Conservation (phyloP, 306 rosid genomes). For the Nissolia schottii region DNA sequence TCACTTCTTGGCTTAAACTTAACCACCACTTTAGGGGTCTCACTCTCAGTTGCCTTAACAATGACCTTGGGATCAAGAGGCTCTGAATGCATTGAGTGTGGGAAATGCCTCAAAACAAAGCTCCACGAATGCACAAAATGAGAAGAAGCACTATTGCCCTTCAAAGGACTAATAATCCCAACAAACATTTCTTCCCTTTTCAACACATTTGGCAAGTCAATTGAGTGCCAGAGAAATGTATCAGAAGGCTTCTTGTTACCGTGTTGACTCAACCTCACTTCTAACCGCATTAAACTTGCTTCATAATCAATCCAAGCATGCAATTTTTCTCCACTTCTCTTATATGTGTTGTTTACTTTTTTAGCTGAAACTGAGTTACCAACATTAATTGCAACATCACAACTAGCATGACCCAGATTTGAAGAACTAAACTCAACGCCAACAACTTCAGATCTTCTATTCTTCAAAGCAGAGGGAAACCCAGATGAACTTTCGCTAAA, state of each 20-base stretch:
- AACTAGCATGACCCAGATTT: slow-evolving; percentile 29
- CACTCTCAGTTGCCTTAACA: slow-evolving; percentile 40
- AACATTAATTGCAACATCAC: slow-evolving; percentile 41
- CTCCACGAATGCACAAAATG: slow-evolving; percentile 68
- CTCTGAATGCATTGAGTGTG: slow-evolving; percentile 79
- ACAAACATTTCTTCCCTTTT: slow-evolving; percentile 46
- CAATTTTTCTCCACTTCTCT: slow-evolving; percentile 36
- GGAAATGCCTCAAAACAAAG: slow-evolving; percentile 51
- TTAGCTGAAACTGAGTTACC: slow-evolving; percentile 32
- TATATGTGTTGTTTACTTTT: slow-evolving; percentile 38
- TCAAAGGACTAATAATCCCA: slow-evolving; percentile 53
- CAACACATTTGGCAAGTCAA: slow-evolving; percentile 47
- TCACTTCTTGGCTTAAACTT: slow-evolving; percentile 47
- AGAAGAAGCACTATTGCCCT: slow-evolving; percentile 28
- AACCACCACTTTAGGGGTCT: slow-evolving; percentile 23
- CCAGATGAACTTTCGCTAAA: slow-evolving; percentile 49
- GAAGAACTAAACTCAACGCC: slow-evolving; percentile 44
- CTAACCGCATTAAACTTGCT: slow-evolving; percentile 60
- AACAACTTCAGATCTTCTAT: slow-evolving; percentile 29
- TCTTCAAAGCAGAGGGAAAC: slow-evolving; percentile 34
- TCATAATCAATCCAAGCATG: slow-evolving; percentile 86
- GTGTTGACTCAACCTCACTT: slow-evolving; percentile 59
- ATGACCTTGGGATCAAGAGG: slow-evolving; percentile 68
- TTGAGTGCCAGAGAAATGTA: slow-evolving; percentile 54
- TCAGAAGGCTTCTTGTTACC: slow-evolving; percentile 48